A percentile compares a stretch with the other conserved stretches of the same genome.
These are phyloP conservation scores for Syncephalastrum racemosum DNA, from an alignment of 371 early-diverging fungal species.

Conservation along the genomic window DNA sequence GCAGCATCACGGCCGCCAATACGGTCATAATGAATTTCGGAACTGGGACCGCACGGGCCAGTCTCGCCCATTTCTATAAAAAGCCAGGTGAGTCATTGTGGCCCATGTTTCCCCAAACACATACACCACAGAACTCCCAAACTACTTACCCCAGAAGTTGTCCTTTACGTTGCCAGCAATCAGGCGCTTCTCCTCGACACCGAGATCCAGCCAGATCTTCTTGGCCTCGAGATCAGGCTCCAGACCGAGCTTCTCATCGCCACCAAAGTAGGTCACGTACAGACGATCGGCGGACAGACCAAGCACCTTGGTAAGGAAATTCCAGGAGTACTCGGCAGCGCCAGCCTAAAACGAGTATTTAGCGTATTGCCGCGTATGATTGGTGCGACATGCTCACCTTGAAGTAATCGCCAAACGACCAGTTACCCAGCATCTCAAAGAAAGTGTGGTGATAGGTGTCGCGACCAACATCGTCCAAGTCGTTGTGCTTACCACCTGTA, in stretches of 20 bases:
- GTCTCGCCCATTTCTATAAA: slow-evolving; percentile 96
- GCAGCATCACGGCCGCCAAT: slow-evolving; percentile 97
- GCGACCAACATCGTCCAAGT: slow-evolving; percentile 99
- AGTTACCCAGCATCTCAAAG: slow-evolving; percentile 99
- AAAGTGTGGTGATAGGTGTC: slow-evolving; percentile 99
- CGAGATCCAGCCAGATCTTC: slow-evolving; percentile 92
- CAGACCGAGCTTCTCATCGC: slow-evolving; percentile 82
- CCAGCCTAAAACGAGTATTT: slow-evolving; percentile 22
- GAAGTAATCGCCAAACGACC: slow-evolving; percentile 99
- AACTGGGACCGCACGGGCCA: slow-evolving; percentile 99
- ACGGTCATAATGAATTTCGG: slow-evolving; percentile 99
- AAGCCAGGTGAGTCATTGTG: neutral
- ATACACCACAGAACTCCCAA: neutral
- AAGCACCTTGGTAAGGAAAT: slow-evolving; percentile 91
- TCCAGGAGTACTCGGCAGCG: slow-evolving; percentile 92
- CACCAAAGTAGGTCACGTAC: slow-evolving; percentile 99
- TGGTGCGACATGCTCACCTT: slow-evolving; percentile 62
- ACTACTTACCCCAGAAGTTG: slow-evolving; percentile 96
- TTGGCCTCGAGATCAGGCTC: slow-evolving; percentile 92
- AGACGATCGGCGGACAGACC: slow-evolving; percentile 86
- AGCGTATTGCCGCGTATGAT: neutral
- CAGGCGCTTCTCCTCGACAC: slow-evolving; percentile 84
- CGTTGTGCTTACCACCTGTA: slow-evolving; percentile 99
- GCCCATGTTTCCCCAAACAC: neutral
- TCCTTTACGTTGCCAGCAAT: slow-evolving; percentile 94